Conservation (phyloP, 768 basidiomycete species). For the Dioszegia hungarica region DNA sequence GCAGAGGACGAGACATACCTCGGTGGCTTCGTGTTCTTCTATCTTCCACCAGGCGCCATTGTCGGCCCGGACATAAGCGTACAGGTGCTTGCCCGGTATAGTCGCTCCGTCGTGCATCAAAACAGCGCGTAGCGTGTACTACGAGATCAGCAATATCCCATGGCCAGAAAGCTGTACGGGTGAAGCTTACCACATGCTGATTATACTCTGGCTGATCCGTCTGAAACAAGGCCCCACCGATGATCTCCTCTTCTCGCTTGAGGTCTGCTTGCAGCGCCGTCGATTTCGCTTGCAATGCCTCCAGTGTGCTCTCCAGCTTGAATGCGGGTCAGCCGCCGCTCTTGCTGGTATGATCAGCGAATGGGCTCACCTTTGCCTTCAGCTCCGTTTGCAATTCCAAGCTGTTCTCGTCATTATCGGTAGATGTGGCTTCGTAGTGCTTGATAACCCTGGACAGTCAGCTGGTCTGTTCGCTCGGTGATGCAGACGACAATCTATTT, state of each 20-base stretch:
- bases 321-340: not conserved
- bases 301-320: conserved; percentile 27
- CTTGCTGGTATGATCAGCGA: no score
- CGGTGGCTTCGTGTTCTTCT: conserved; percentile 26
- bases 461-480: not conserved
- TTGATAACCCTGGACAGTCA: conserved; percentile 23
- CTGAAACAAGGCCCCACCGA: conserved; percentile 23
- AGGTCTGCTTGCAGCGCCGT: conserved; percentile 16
- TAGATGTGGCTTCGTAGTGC: conserved; percentile 15
- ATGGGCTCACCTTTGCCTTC: conserved; percentile 29
- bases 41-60: conserved; percentile 37
- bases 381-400: conserved; percentile 22
- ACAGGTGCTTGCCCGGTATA: conserved; percentile 26
- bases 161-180: no score
- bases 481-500: no score
- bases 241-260: conserved; percentile 12
- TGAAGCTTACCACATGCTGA: conserved; percentile 34
- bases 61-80: conserved; percentile 24
- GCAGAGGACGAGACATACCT: conserved; percentile 13
- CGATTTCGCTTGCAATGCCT: conserved; percentile 12
- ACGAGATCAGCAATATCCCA: not conserved
- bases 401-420: not conserved
- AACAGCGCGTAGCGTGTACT: conserved; percentile 30
- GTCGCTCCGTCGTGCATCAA: conserved; percentile 35
- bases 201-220: conserved; percentile 27